Conservation (phyloP, 164 flowering plant species). For the Chimonanthus salicifolius region DNA sequence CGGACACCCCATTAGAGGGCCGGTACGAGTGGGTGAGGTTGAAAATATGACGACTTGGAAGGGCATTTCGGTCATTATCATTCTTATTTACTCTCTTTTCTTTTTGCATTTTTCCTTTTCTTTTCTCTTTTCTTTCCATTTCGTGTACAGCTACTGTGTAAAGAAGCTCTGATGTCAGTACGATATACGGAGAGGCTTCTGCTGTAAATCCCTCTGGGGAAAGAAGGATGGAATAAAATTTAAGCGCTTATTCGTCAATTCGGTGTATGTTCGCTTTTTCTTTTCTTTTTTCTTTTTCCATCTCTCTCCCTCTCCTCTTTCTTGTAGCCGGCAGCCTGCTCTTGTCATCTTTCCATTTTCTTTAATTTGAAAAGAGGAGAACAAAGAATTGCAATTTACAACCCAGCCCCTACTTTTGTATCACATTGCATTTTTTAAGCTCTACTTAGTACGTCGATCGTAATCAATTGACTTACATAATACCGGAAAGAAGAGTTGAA, state of each 20-base stretch:
- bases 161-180: slow-evolving; percentile 12
- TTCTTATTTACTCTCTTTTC: neutral
- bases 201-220: slow-evolving; percentile 9
- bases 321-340: neutral
- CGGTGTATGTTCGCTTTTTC: neutral
- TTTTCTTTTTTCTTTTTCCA: neutral
- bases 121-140: neutral
- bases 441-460: too few relatives aligned
- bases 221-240: slow-evolving; percentile 3
- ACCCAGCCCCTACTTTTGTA: too few relatives aligned
- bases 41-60: slow-evolving; percentile 21
- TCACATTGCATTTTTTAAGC: too few relatives aligned
- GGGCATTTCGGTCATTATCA: neutral
- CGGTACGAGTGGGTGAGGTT: slow-evolving; percentile 69
- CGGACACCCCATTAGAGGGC: slow-evolving; percentile 63
- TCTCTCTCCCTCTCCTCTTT: neutral
- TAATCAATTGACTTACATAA: too few relatives aligned
- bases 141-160: neutral
- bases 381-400: neutral
- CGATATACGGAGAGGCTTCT: slow-evolving; percentile 13
- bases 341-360: neutral
- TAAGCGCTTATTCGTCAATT: slow-evolving; percentile 3
- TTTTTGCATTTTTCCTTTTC: neutral
- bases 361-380: neutral
- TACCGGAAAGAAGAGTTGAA: too few relatives aligned